Conservation (phyloP, 2,329 filamentous ascomycete genomes). For the Penicillium sp. region DNA sequence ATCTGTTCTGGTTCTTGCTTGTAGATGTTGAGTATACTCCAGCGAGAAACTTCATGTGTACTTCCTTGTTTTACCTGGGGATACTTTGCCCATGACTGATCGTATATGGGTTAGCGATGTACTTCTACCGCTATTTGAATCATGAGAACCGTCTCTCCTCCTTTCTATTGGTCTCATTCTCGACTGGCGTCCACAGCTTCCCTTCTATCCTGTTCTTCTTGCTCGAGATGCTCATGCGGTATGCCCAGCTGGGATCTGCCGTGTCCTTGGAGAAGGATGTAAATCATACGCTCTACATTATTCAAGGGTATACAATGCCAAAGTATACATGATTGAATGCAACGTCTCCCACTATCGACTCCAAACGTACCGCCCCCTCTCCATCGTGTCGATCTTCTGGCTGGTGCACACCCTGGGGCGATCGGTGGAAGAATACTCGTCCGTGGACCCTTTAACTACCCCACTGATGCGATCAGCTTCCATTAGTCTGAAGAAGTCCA, state of each 20-base stretch:
- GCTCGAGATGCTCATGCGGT: slow-evolving; percentile 1
- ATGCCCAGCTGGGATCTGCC: slow-evolving; percentile 11
- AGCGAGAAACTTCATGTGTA: neutral
- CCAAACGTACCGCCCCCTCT: neutral
- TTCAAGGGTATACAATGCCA: neutral
- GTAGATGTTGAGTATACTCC: neutral
- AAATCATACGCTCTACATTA: neutral
- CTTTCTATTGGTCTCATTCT: neutral
- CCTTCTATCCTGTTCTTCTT: neutral
- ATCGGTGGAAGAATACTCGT: slow-evolving; percentile 11
- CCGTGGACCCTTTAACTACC: neutral
- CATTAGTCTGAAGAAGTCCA: slow-evolving; percentile 20
- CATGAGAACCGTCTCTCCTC: neutral
- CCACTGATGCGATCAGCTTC: neutral
- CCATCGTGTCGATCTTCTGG: slow-evolving; percentile 12
- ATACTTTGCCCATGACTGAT: neutral
- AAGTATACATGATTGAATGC: neutral
- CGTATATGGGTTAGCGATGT: neutral
- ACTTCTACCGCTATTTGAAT: neutral
- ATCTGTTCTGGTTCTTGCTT: neutral
- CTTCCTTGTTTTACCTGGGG: neutral
- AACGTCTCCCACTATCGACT: neutral
- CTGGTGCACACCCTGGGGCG: slow-evolving; percentile 25
- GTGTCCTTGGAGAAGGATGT: neutral
- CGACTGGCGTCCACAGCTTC: neutral